A percentile compares a stretch with the other conserved stretches of the same genome.
These are phyloP conservation scores for Casuarina cunninghamiana DNA, from an alignment of 306 rosid genomes.

Conservation along the genomic window DNA sequence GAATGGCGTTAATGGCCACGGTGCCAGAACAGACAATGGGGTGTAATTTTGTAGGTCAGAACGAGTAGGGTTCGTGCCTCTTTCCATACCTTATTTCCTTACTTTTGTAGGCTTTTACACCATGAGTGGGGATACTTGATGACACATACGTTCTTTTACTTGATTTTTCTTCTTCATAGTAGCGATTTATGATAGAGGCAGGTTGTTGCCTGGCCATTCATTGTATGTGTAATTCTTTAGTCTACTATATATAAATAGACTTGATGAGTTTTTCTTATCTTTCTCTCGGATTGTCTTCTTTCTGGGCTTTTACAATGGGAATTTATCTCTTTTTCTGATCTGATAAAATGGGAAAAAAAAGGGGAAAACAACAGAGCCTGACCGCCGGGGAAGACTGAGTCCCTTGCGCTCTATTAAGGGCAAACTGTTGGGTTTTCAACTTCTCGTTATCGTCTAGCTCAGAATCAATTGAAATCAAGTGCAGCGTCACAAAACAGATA, in stretches of 20 bases:
- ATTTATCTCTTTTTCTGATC: too few relatives aligned
- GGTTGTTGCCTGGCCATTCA: not conserved
- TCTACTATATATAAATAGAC: not conserved
- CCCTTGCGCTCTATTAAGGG: too few relatives aligned
- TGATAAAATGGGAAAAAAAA: too few relatives aligned
- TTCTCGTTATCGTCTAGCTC: too few relatives aligned
- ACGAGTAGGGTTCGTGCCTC: not conserved
- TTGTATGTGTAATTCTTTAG: not conserved
- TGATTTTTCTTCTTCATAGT: not conserved
- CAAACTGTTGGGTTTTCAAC: too few relatives aligned
- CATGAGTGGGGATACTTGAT: not conserved
- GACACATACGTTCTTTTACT: not conserved
- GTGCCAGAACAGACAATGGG: conserved; percentile 42
- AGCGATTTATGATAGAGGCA: not conserved
- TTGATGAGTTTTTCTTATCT: not conserved
- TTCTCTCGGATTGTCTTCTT: not conserved
- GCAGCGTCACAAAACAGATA: too few relatives aligned
- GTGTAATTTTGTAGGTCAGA: not conserved
- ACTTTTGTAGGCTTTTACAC: not conserved
- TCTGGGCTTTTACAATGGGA: not conserved
- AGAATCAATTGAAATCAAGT: too few relatives aligned
- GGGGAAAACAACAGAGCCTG: too few relatives aligned
- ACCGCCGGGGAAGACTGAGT: too few relatives aligned
- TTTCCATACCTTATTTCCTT: not conserved
- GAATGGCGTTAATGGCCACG: conserved; percentile 50